Evolutionary conservation across 2,329 filamentous ascomycete genomes (phyloP), one percentile per base, ranked within the genome.

Genomic region (Aureobasidium namibiae): DNA sequence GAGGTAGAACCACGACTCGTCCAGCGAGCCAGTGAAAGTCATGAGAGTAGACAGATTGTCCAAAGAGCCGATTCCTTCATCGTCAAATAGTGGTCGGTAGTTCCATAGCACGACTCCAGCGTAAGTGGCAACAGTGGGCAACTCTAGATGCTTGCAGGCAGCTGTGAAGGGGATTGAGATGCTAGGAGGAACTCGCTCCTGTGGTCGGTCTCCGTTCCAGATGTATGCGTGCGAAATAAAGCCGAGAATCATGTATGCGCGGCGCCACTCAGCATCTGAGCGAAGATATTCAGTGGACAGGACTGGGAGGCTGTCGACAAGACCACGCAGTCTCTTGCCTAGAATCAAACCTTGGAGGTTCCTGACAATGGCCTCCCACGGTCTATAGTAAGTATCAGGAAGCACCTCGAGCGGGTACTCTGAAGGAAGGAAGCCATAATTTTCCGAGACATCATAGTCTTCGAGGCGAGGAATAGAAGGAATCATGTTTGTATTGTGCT

Each of bases 1-100:
- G 13, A 99, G 80, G 71, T 97, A 99, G 71, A 99, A 99, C 94
- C 94, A 99, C 63, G 94, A 96, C 75, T 99, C 94, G 70, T 99
- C 94, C 59, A 95, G 79, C 8, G 91, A 92, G 53, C 94, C 94
- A 16, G 94, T 97, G 69, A 96, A 95, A 16, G 94, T 96, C 67
- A 86, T 84, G 62, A 97, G 80, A 2, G 90, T 94, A 41, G 90
- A 86, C 59, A 99, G 81, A 67, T 99, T 97, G 68, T 94, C 87
- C 46, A 97, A 80, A 63, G 85, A 84, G 68, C 95, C 90, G 60
- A 94, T 84, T 36, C 83, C 82, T 72, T 96, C 92, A 63, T 90
- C 84, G 61, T 85, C 76, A 69, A 97, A 96, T 58, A 97, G 82
- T 0, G 92, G 90, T 73, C 92, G 92, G 80, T 91, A 97, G 75